Conservation (phyloP, 345 rosid genomes). For the Brassica nigra region DNA sequence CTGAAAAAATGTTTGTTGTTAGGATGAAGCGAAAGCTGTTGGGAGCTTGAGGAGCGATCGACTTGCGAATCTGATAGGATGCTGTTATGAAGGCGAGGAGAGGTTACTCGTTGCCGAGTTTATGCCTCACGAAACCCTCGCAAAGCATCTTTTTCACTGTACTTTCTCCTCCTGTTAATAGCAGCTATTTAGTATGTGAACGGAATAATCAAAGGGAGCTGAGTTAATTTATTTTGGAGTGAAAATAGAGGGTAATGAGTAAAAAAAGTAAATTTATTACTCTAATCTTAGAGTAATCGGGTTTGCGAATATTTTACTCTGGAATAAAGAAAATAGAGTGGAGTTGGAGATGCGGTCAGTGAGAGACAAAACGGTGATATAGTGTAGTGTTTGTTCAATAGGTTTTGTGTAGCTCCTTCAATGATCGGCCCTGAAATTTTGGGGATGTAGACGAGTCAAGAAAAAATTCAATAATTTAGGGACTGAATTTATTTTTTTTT, state of each 20-base stretch:
- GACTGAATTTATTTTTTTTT: too few relatives aligned
- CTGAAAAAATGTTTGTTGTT: not conserved
- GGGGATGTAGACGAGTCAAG: too few relatives aligned
- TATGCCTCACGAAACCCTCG: constrained; percentile 90
- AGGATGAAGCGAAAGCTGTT: constrained; percentile 94
- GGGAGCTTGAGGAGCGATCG: constrained; percentile 87
- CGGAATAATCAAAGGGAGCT: not conserved
- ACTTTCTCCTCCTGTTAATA: not conserved
- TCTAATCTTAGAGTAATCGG: not conserved
- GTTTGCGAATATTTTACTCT: not conserved
- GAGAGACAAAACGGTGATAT: not conserved
- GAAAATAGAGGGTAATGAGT: not conserved
- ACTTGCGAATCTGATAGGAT: constrained; percentile 83
- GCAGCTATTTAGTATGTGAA: too few relatives aligned
- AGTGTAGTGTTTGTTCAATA: not conserved
- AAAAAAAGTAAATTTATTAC: too few relatives aligned
- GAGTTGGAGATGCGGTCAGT: not conserved
- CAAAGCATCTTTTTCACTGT: constrained; percentile 97
- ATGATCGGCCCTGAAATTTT: too few relatives aligned
- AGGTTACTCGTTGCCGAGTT: constrained; percentile 90
- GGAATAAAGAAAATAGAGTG: not conserved
- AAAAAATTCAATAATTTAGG: too few relatives aligned
- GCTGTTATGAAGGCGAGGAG: constrained; percentile 90
- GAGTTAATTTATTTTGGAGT: not conserved
- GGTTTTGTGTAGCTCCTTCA: not conserved